A percentile compares a stretch with the other conserved stretches of the same genome.
Evolutionary conservation across 768 basidiomycete species (phyloP).

Genomic region (Hebeloma cylindrosporum): DNA sequence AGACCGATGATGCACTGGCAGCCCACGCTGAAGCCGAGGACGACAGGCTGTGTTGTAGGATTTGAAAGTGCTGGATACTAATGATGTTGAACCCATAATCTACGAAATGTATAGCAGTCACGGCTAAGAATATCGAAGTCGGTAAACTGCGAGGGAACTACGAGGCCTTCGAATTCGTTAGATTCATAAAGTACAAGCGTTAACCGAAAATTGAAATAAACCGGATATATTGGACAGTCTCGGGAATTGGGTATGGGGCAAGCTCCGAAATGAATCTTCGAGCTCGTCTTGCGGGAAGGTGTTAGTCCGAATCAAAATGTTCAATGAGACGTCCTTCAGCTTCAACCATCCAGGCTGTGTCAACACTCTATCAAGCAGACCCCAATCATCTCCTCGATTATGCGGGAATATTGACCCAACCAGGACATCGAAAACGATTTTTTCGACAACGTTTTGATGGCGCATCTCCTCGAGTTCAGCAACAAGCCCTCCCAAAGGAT

Average conservation of each 20-base stretch:
- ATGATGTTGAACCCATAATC: too few species aligned
- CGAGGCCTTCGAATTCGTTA: too few species aligned
- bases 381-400: constrained; percentile 2
- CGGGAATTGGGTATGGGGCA: neutral
- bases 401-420: neutral
- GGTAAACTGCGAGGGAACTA: too few species aligned
- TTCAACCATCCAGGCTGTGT: neutral
- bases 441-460: neutral
- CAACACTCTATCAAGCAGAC: neutral
- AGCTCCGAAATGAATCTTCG: neutral
- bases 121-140: too few species aligned
- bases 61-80: too few species aligned
- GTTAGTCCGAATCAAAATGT: neutral
- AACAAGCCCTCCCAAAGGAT: neutral
- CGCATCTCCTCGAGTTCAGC: neutral
- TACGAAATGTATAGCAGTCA: too few species aligned
- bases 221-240: neutral
- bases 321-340: neutral
- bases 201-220: neutral
- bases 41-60: too few species aligned
- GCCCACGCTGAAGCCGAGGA: too few species aligned
- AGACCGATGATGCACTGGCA: too few species aligned
- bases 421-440: neutral
- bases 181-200: too few species aligned
- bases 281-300: neutral